Evolutionary conservation across 495 filamentous ascomycete species (phyloP), one percentile per base, ranked within the genome.

Genomic region (Penicillium mononematosum): DNA sequence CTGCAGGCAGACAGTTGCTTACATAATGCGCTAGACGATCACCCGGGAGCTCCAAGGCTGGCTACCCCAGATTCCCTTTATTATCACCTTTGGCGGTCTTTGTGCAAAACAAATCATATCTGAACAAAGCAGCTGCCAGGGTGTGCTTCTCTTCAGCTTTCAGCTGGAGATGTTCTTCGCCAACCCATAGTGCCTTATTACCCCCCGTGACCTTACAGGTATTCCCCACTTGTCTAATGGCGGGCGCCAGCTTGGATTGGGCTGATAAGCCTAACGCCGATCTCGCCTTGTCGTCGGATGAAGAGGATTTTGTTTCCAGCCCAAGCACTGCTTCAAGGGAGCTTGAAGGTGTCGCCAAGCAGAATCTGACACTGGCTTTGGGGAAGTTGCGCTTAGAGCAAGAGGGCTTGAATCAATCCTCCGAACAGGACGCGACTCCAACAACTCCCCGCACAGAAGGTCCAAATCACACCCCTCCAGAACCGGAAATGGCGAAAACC

Each of bases 331-430:
- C 67, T 3, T 72, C 70, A 2, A 53, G 44, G 19, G 61, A 58
- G 44, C 54, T 58, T 12, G 64, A 70, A 38, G 27, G 36, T 5
- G 20, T 31, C 12, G 16, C 50, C 16, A 58, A 56, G 32, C 24
- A 39, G 4, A 32, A 53, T 24, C 53, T 69, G 4, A 45, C 63
- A 3, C 36, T 56, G 19, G 50, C 60, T 8, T 27, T 67, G 34
- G 58, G 56, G 67, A 78, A 70, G 69, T 70, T 74, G 62, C 70
- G 52, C 62, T 66, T 49, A 64, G 71, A 49, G 63, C 53, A 58
- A 22, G 60, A 47, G 44, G 51, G 36, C 22, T 52, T 55, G 22
- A 61, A 43, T 16, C 50, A 55, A 27, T 45, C 48, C 27, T 53
- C 44, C 41, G 32, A 54, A 14, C 58, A 48, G 17, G 55, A 22